Base-by-base conservation (phyloP, 2,329 filamentous ascomycete species). In the Colletotrichum viniferum region DNA sequence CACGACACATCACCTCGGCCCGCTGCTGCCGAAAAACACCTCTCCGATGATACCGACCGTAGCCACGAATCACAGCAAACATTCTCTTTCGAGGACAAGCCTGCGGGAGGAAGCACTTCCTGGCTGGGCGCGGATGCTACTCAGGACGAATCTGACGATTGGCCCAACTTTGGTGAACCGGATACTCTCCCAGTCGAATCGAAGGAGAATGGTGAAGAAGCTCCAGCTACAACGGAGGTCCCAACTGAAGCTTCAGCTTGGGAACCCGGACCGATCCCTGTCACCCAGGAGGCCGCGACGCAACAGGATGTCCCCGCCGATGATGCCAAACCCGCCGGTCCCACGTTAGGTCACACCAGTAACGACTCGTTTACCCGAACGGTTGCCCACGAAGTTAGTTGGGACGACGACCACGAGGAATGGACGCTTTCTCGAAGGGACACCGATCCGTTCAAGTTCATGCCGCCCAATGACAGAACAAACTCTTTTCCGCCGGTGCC, bases 401-500 rank as follows among this genome's bases (percentile, higher is more conserved):
- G 90, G 84, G 87, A 86, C 71, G 88, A 88, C 58, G 90, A 91
- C 52, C 91, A 92, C 26, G 90, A 92, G 26, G 91, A 92, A 76
- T 92, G 89, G 88, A 88, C 84, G 65, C 79, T 91, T 2, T 84
- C 87, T 14, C 87, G 87, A 70, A 85, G 87, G 34, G 87, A 90
- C 68, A 88, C 88, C 3, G 90, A 93, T 72, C 89, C 89, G 4
- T 92, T 92, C 83, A 89, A 88, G 75, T 90, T 90, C 77, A 91
- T 93, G 89, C 84, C 89, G 10, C 85, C 88, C 4, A 88, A 84
- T 65, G 88, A 92, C 70, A 86, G 90, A 79, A 90, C 90, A 55
- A 93, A 93, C 80, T 93, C 92, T 0, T 93, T 93, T 76, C 92
- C 92, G 3, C 82, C 83, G 13, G 90, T 92, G 1, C 89, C 90